phyloP scores from a whole-genome alignment of 2,329 filamentous ascomycete genomes.

The Trichoderma asperellum region DNA sequence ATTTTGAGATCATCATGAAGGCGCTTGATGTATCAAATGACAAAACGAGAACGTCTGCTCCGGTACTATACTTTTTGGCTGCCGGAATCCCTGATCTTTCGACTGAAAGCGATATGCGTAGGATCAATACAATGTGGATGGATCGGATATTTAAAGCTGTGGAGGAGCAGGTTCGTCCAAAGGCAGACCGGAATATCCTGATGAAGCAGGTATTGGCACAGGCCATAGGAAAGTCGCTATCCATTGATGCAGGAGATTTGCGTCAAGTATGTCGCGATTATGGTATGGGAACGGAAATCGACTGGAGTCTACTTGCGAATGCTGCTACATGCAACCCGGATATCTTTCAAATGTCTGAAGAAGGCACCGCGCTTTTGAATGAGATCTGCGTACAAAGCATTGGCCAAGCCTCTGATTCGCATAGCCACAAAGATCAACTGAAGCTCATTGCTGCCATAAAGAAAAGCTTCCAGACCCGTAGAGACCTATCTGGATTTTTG shows the following conservation, averaged over 20 bases:
- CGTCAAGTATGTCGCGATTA: constrained; percentile 49
- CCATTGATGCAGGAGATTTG: constrained; percentile 47
- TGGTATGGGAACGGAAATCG: constrained; percentile 43
- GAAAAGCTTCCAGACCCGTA: constrained; percentile 49
- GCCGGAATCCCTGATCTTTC: constrained; percentile 36
- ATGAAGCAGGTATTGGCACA: constrained; percentile 41
- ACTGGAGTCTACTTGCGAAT: constrained; percentile 50
- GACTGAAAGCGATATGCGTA: constrained; percentile 39
- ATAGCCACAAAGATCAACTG: constrained; percentile 35
- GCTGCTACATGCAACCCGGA: constrained; percentile 53
- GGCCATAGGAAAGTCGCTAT: constrained; percentile 38
- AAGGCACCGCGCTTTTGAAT: constrained; percentile 47
- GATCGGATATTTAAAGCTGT: constrained; percentile 42
- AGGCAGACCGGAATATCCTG: constrained; percentile 36
- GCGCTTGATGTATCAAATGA: constrained; percentile 47
- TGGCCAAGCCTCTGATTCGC: constrained; percentile 31
- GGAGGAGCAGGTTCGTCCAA: constrained; percentile 36
- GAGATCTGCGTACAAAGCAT: constrained; percentile 46
- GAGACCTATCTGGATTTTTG: constrained; percentile 52
- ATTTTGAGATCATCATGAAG: constrained; percentile 47
- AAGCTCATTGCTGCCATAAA: constrained; percentile 50
- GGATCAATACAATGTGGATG: constrained; percentile 46
- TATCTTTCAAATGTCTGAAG: constrained; percentile 48
- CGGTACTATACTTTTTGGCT: constrained; percentile 52
- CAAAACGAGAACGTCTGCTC: constrained; percentile 44